phyloP scores from a whole-genome alignment of 2,329 filamentous ascomycete genomes.

The Geosmithia flava region DNA sequence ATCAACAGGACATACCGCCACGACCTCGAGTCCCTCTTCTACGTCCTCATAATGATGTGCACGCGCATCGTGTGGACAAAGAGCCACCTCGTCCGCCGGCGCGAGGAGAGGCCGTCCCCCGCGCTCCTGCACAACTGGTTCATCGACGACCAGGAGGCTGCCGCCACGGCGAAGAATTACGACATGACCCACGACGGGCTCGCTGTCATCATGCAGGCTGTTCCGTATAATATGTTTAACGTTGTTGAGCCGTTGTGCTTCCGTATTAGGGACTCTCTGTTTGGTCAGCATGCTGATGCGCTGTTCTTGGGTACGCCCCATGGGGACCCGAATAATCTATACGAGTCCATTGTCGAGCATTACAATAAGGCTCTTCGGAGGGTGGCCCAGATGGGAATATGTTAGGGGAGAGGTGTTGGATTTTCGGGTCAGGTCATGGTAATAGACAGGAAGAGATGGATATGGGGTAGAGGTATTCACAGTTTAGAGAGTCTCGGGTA shows the following conservation, averaged over 20 bases:
- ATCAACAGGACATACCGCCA: constrained; percentile 4
- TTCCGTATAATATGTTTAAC: background rate
- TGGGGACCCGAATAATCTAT: background rate
- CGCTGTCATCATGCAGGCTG: background rate
- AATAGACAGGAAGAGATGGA: too few species aligned
- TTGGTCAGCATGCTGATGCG: background rate
- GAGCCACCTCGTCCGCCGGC: background rate
- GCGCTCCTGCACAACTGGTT: background rate
- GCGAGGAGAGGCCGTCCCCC: background rate
- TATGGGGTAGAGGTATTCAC: too few species aligned
- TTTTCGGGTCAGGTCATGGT: too few species aligned
- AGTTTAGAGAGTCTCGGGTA: too few species aligned
- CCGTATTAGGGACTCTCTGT: background rate
- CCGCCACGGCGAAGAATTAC: background rate
- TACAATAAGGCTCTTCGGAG: too few species aligned
- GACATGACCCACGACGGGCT: background rate
- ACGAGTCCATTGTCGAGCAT: background rate
- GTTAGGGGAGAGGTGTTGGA: too few species aligned
- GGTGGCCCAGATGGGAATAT: too few species aligned
- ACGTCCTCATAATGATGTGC: constrained; percentile 4
- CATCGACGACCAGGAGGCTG: background rate
- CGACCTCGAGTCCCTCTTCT: constrained; percentile 7
- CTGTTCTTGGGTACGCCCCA: background rate
- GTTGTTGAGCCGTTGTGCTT: background rate
- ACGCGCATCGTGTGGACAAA: constrained; percentile 4